Evolutionary conservation across 2,329 filamentous ascomycete genomes (phyloP), one percentile per base, ranked within the genome.

Genomic region (Trichoderma sp.): DNA sequence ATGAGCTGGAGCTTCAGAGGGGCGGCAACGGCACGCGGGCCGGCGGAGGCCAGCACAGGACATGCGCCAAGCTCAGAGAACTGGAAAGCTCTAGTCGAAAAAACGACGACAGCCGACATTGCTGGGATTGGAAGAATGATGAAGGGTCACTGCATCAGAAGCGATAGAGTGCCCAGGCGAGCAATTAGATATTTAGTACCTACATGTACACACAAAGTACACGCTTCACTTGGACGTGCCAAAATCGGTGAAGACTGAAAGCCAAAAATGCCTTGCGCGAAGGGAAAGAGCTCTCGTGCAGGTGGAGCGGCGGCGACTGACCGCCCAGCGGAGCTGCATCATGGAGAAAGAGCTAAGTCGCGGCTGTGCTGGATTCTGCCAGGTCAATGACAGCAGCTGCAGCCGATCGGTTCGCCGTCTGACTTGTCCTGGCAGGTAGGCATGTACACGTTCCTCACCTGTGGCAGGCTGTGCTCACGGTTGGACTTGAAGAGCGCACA

Each of bases 1-100:
- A 62, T 52, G 61, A 67, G 50, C 57, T 65, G 65, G 62, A n/a
- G 65, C 50, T 69, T 64, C 52, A 34, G 65, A 48, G 43, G 52
- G 43, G 6, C 15, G 14, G 26, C 17, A 43, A 21, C 14, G 52
- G 43, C 44, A 15, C 52, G 21, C 21, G 44, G 28, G 28, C 48
- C 60, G 47, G 60, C 60, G 26, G n/a, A 47, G 52, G 34, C 48
- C 48, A 47, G 15, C 60, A 39, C 60, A 51, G 21, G 41, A 51
- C 50, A 12, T 28, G 50, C 60, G 28, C 41, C 41, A 26, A 19
- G 21, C 41, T 39, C 41, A 39, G 7, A 50, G 10, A 17, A 50
- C 47, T 10, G 10, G 15, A n/a, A 44, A 14, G n/a, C n/a, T n/a
- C n/a, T n/a, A n/a, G n/a, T n/a, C n/a, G n/a, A n/a, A n/a, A n/a